A percentile compares a stretch with the other conserved stretches of the same genome.
These are phyloP conservation scores for Hypomontagnella monticulosa DNA, from an alignment of 495 filamentous ascomycete species.

Conservation along the genomic window DNA sequence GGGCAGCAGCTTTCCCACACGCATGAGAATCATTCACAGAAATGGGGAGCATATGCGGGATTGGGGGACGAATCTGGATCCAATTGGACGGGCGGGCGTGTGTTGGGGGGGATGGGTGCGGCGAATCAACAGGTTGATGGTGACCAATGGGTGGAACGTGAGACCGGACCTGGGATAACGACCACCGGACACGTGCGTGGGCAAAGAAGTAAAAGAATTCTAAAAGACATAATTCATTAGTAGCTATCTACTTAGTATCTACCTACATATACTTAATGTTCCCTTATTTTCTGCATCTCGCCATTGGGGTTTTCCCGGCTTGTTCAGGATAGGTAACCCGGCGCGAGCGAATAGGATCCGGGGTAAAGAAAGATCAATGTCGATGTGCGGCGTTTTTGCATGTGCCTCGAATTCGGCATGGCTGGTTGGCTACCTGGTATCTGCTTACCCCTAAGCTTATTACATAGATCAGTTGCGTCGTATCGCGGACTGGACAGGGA, in stretches of 20 bases:
- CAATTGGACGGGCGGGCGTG: conserved; percentile 23
- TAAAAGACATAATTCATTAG: conserved; percentile 2
- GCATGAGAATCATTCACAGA: not conserved
- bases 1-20: not conserved
- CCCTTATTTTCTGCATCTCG: not conserved
- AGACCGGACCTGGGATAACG: not conserved
- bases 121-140: conserved; percentile 20
- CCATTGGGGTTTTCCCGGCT: conserved; percentile 7
- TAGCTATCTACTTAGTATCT: conserved; percentile 1
- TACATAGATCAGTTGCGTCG: conserved; percentile 23
- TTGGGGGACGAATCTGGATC: conserved; percentile 6
- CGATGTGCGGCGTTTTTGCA: conserved; percentile 27
- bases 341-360: conserved; percentile 17
- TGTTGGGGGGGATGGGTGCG: conserved; percentile 4
- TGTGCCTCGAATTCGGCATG: not conserved
- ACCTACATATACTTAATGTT: not conserved
- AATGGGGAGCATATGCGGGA: conserved; percentile 13
- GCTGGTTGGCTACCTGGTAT: not conserved
- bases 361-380: too few relatives aligned
- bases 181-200: conserved; percentile 3
- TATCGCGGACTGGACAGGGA: conserved; percentile 5
- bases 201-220: conserved; percentile 10
- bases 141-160: conserved; percentile 7
- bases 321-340: conserved; percentile 14
- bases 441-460: not conserved